Percentiles rank a stretch among this genome's conserved stretches.
phyloP scores from a whole-genome alignment of 768 basidiomycete species.

The Lyophyllum semitale region DNA sequence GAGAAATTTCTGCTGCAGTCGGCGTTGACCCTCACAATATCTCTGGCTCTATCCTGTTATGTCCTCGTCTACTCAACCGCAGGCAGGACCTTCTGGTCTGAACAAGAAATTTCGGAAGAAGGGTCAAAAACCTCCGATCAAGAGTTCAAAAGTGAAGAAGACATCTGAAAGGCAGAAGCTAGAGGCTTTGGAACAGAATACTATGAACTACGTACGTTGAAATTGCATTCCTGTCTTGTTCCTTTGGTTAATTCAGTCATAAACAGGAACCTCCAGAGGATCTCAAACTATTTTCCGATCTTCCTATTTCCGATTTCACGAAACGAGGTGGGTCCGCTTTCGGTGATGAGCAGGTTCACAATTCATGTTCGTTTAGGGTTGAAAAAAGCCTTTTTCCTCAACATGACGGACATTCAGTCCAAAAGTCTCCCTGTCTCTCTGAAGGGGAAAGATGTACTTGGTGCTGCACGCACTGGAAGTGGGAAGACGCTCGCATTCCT shows the following conservation, averaged over 20 bases:
- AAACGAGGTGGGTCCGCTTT: slow-evolving; percentile 55
- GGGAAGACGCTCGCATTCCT: slow-evolving; percentile 98
- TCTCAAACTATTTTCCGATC: slow-evolving; percentile 63
- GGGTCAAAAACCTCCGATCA: background rate
- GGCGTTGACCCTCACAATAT: background rate
- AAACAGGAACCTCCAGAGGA: slow-evolving; percentile 51
- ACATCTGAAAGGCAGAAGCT: slow-evolving; percentile 49
- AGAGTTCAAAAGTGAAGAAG: slow-evolving; percentile 40
- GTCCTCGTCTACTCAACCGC: slow-evolving; percentile 1
- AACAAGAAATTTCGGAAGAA: slow-evolving; percentile 10
- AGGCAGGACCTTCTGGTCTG: slow-evolving; percentile 16
- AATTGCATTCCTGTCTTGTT: background rate
- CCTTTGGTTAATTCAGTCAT: slow-evolving; percentile 10
- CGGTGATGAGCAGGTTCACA: background rate
- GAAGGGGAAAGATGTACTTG: slow-evolving; percentile 94
- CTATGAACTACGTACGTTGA: slow-evolving; percentile 46
- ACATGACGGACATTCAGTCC: slow-evolving; percentile 92
- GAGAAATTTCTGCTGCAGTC: background rate
- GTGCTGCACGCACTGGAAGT: slow-evolving; percentile 92
- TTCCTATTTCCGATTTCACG: slow-evolving; percentile 78
- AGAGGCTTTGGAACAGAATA: slow-evolving; percentile 50
- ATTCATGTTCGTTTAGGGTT: slow-evolving; percentile 52
- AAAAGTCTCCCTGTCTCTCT: slow-evolving; percentile 88
- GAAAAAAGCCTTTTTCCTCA: slow-evolving; percentile 81
- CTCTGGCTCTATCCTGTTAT: background rate